Evolutionary conservation across 805 yeast genomes (phyloP), one percentile per base, ranked within the genome.

Genomic region (Candida easanensis): DNA sequence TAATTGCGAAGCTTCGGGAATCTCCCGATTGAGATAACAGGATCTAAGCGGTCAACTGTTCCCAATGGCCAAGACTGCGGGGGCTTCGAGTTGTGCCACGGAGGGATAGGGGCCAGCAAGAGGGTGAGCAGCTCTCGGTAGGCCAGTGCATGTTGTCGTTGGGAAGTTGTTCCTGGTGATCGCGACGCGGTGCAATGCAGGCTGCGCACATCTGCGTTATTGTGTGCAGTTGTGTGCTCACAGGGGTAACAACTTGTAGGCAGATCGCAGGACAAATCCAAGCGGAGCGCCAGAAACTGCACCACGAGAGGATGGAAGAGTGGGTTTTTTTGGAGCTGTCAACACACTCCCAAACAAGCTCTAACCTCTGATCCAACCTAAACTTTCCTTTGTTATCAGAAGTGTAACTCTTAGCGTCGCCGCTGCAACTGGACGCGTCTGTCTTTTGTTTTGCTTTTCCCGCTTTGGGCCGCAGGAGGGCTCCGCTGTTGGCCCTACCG

Each of bases 401-500:
- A 30, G 9, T 7, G 18, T 19, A 11, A 8, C 33, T 11, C 19
- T 4, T 6, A 30, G 4, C 4, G 19, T 6, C 19, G 7, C 33
- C 19, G 8, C 18, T 7, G 19, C 33, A 5, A 13, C 33, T 16
- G 16, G 23, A 36, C 38, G 31, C 38, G 30, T 19, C 20, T 20
- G 25, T 20, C 18, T 14, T 20, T 17, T 45, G 49, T 42, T 41
- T 38, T 46, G 46, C 7, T 46, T 46, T 41, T 36, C 44, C 42
- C 39, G 42, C 49, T 38, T 38, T 26, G 27, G 39, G 40, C 38
- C 21, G 43, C 47, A 26, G 35, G 21, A 27, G 10, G n/a, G 36
- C 36, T 23, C 32, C 10, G 19, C 21, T 41, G 45, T 31, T 15
- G 40, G 40, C 28, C 49, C 15, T 30, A 45, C 49, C 49, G 49